Conservation (phyloP, 768 basidiomycete genomes). For the Coprinellus micaceus region DNA sequence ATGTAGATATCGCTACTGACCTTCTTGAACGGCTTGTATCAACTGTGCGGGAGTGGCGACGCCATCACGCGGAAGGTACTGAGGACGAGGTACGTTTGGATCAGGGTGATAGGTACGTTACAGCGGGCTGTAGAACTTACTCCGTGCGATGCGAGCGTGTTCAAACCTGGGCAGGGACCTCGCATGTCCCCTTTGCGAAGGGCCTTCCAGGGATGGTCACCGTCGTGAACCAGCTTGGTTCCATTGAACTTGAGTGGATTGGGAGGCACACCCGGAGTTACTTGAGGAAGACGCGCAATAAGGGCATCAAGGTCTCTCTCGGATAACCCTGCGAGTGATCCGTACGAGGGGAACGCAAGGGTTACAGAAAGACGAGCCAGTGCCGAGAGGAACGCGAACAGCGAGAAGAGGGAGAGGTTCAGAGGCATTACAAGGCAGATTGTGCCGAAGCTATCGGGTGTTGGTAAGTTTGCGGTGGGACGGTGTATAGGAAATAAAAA, state of each 20-base stretch:
- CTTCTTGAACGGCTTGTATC: conserved; percentile 15
- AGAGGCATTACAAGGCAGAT: no score
- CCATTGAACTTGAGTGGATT: conserved; percentile 8
- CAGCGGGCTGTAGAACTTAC: conserved; percentile 1
- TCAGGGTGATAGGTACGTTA: background rate
- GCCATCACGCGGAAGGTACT: conserved; percentile 15
- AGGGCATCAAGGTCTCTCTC: conserved; percentile 17
- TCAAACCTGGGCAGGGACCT: conserved; percentile 21
- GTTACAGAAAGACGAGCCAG: background rate
- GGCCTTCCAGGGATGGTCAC: conserved; percentile 16
- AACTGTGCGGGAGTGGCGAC: conserved; percentile 15
- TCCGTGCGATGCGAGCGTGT: conserved; percentile 20
- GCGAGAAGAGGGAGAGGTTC: background rate
- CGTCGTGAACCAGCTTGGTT: conserved; percentile 13
- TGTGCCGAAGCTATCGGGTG: no score
- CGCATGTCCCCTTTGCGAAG: conserved; percentile 12
- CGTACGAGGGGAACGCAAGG: conserved; percentile 20
- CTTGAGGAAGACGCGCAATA: background rate
- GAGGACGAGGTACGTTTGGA: background rate
- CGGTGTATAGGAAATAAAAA: no score
- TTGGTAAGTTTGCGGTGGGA: no score
- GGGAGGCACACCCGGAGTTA: conserved; percentile 7
- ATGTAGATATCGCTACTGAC: background rate
- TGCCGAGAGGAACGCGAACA: no score
- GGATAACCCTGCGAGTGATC: conserved; percentile 24